Conservation (phyloP, 805 yeast genomes). For the Wickerhamiella lipophila region DNA sequence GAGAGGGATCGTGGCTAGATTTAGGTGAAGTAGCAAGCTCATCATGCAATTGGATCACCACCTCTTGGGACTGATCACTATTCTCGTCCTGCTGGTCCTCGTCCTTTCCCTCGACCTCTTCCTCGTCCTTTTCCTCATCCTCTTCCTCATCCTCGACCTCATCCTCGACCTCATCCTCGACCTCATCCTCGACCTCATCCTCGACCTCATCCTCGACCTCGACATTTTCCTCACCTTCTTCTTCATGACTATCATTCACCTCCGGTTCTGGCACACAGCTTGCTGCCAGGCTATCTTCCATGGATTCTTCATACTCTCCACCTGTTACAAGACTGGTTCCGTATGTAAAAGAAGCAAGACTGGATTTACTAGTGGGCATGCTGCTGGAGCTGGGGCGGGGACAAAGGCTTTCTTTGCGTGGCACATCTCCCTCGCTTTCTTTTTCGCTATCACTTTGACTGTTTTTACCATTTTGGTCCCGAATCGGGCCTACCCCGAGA, state of each 20-base stretch:
- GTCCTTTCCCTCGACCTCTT: too few species aligned
- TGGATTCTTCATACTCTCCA: background rate
- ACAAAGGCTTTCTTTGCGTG: background rate
- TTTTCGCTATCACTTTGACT: background rate
- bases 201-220: background rate
- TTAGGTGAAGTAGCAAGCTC: too few species aligned
- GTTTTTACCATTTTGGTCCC: background rate
- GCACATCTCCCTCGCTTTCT: background rate
- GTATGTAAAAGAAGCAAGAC: background rate
- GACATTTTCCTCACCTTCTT: background rate
- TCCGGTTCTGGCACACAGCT: too few species aligned
- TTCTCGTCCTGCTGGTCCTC: too few species aligned
- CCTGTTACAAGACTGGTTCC: background rate
- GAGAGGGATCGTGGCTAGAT: background rate
- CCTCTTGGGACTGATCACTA: too few species aligned
- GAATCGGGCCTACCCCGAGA: slow-evolving; percentile 1
- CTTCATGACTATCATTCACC: too few species aligned
- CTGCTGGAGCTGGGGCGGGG: background rate
- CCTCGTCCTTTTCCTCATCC: too few species aligned
- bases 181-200: background rate
- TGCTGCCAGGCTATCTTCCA: background rate
- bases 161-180: too few species aligned
- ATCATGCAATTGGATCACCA: background rate
- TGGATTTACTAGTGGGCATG: background rate
- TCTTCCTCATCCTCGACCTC: too few species aligned